A percentile compares a stretch with the other conserved stretches of the same genome.
Evolutionary conservation across 2,329 filamentous ascomycete species (phyloP).

Genomic region (Hypoxylon rubiginosum): DNA sequence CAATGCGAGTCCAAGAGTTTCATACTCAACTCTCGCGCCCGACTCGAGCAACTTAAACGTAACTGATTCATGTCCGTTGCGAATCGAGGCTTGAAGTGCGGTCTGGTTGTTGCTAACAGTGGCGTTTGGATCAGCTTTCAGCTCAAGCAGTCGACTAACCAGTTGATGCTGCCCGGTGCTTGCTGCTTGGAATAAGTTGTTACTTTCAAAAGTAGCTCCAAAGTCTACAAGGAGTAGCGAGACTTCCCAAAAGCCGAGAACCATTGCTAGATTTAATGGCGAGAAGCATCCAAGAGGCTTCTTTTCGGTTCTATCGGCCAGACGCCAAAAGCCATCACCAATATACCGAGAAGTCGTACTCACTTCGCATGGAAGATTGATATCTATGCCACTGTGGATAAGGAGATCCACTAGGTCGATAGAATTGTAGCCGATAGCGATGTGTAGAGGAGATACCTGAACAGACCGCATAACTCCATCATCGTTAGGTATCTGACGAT

Average conservation of each 20-base stretch:
- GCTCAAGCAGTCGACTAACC: constrained; percentile 3
- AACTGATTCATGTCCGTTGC: constrained; percentile 11
- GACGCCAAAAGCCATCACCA: background rate
- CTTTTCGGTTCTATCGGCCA: too few species aligned
- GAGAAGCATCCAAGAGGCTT: too few species aligned
- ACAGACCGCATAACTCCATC: too few species aligned
- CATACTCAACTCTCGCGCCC: background rate
- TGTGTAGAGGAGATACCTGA: constrained; percentile 6
- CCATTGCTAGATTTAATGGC: background rate
- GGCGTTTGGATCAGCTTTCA: background rate
- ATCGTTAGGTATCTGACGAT: background rate
- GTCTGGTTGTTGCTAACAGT: background rate
- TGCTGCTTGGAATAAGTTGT: constrained; percentile 5
- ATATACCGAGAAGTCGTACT: background rate
- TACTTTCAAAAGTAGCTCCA: constrained; percentile 3
- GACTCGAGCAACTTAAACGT: constrained; percentile 10
- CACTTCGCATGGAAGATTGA: constrained; percentile 1
- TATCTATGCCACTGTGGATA: background rate
- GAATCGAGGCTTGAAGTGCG: constrained; percentile 7
- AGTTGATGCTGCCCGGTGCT: background rate
- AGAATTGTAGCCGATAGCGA: constrained; percentile 4
- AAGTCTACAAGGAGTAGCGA: constrained; percentile 4
- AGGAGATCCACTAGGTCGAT: background rate
- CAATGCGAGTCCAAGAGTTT: constrained; percentile 3
- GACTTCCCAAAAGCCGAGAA: background rate